Percentiles rank a stretch among this genome's conserved stretches.
Evolutionary conservation across 306 rosid species (phyloP).

Genomic region (Arachis hypogaea): DNA sequence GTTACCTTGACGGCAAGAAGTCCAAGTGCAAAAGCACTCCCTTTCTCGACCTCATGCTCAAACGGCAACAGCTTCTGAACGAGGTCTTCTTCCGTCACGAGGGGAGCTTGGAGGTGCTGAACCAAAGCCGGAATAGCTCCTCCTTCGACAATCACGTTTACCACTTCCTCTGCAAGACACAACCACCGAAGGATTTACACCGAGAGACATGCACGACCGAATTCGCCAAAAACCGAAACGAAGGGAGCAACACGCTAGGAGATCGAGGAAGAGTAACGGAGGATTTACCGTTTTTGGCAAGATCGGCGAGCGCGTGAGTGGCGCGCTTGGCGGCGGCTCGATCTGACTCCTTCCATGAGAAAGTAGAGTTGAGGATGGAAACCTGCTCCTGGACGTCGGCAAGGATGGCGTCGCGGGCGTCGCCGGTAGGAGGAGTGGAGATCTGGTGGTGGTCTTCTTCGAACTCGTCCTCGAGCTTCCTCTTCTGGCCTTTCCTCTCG

Average conservation of each 20-base stretch:
- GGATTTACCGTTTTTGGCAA: slow-evolving; percentile 75
- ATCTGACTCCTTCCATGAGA: slow-evolving; percentile 73
- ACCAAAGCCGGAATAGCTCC: slow-evolving; percentile 86
- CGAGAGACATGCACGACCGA: neutral
- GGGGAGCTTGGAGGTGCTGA: slow-evolving; percentile 75
- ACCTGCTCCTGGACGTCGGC: slow-evolving; percentile 68
- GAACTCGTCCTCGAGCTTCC: slow-evolving; percentile 75
- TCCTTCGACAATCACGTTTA: slow-evolving; percentile 86
- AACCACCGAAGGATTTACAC: neutral
- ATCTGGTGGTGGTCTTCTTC: slow-evolving; percentile 58
- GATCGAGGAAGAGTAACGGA: slow-evolving; percentile 36
- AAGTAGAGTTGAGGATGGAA: slow-evolving; percentile 56
- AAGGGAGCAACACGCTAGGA: neutral
- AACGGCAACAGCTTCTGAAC: slow-evolving; percentile 62
- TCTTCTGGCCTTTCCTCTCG: slow-evolving; percentile 84
- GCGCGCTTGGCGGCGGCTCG: slow-evolving; percentile 87
- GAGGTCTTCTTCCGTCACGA: slow-evolving; percentile 47
- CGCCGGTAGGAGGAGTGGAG: slow-evolving; percentile 63
- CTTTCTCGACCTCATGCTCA: slow-evolving; percentile 92
- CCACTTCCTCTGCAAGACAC: slow-evolving; percentile 67
- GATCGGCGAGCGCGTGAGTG: slow-evolving; percentile 85
- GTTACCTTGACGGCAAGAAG: slow-evolving; percentile 89
- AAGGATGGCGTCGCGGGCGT: slow-evolving; percentile 58
- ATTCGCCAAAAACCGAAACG: neutral
- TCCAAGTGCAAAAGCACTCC: slow-evolving; percentile 87